Evolutionary conservation across 257 asterid species (phyloP), one percentile per base, ranked within the genome.

Genomic region (Plantago ovata): DNA sequence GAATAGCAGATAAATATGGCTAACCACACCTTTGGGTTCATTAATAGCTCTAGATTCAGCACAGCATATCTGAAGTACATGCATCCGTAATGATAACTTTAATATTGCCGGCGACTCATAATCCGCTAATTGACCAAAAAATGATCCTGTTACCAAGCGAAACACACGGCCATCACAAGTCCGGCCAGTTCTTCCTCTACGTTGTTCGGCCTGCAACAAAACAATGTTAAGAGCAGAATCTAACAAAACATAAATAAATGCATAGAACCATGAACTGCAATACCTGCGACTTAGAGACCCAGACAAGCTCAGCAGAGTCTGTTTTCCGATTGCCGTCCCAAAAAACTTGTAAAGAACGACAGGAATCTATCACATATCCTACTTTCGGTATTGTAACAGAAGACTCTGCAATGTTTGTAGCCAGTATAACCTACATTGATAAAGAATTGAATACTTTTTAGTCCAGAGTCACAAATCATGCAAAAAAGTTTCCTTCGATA

Each of bases 281-380:
- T 79, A 92, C 98, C 95, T 92, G 98, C 47, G 98, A 92, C 72
- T 79, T 84, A 56, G 98, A 92, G 65, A 88, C 98, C 98, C 98
- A 92, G 4, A 68, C 91, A 71, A 92, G 97, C 76, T 84, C 89
- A 3, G 95, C 87, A 52, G 84, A 36, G 39, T 92, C 95, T 41
- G 80, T 65, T 71, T 79, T 92, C 73, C 85, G 69, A 56, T 52
- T 69, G 22, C 51, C 70, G 69, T 92, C 95, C 97, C 97, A 92
- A 72, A 75, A 79, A 70, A 92, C 95, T 84, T 88, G 97, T 77
- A 92, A 81, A 58, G 98, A 88, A 64, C 98, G 97, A 59, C 98
- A 92, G 22, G 98, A 92, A 76, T 92, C 98, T 67, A 92, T 82
- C 65, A 92, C 95, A 74, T 84, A 82, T 55, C 97, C 98, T 33